phyloP scores from a whole-genome alignment of 805 yeast species.

The Debaryomyces maramus region DNA sequence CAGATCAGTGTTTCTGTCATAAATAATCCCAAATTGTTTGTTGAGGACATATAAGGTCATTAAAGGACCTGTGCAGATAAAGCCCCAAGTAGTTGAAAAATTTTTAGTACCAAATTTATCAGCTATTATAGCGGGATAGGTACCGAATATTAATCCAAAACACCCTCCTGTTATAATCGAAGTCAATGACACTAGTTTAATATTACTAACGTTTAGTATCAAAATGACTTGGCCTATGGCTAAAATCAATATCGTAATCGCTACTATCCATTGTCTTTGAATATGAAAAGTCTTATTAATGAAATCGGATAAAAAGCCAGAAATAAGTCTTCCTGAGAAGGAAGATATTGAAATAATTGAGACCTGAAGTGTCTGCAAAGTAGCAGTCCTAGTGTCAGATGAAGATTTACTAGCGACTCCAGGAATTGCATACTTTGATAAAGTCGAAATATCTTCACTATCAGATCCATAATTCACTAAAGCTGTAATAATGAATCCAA shows the following conservation, averaged over 20 bases:
- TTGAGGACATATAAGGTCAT: constrained; percentile 54
- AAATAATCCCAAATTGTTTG: constrained; percentile 53
- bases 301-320: constrained; percentile 68
- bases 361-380: constrained; percentile 70
- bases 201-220: constrained; percentile 24
- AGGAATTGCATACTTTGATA: too few relatives aligned
- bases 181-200: constrained; percentile 42
- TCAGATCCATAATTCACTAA: constrained; percentile 26
- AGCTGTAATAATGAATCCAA: constrained; percentile 66
- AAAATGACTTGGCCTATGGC: constrained; percentile 40
- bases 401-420: too few relatives aligned
- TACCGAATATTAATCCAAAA: constrained; percentile 72
- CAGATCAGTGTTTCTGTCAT: constrained; percentile 45
- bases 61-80: constrained; percentile 70
- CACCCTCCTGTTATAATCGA: constrained; percentile 62
- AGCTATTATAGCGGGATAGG: constrained; percentile 73
- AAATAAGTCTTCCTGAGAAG: constrained; percentile 59
- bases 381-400: constrained; percentile 23
- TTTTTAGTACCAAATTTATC: constrained; percentile 67
- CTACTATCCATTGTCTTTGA: constrained; percentile 67
- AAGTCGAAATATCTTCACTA: not conserved
- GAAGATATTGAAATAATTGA: constrained; percentile 64
- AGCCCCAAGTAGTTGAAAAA: constrained; percentile 77
- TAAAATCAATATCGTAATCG: constrained; percentile 39
- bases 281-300: constrained; percentile 49